Evolutionary conservation across 2,329 filamentous ascomycete genomes (phyloP).

Genomic region (Aspergillus alliaceus): DNA sequence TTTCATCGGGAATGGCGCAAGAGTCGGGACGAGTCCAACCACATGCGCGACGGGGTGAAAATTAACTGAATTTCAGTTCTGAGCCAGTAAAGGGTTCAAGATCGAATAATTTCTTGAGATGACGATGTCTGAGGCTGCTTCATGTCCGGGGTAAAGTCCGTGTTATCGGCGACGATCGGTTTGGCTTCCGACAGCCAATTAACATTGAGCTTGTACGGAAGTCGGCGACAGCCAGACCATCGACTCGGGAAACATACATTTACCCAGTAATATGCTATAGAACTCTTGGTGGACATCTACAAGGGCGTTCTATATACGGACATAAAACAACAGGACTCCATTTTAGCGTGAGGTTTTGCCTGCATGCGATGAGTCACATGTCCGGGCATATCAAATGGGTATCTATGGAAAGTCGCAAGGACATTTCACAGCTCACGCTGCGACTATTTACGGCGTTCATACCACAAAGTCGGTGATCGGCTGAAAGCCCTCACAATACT

Average conservation of each 20-base stretch:
- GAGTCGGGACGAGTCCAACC: neutral
- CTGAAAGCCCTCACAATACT: neutral
- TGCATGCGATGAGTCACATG: neutral
- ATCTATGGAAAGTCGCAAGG: neutral
- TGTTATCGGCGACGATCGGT: neutral
- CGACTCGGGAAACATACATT: no score
- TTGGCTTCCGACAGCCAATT: neutral
- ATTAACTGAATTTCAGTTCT: neutral
- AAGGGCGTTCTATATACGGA: neutral
- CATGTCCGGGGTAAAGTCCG: neutral
- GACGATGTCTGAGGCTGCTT: neutral
- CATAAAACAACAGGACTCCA: no score
- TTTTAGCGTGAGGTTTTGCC: neutral
- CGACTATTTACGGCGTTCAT: neutral
- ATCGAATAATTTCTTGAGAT: neutral
- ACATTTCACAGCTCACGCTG: neutral
- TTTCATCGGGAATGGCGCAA: slow-evolving; percentile 12
- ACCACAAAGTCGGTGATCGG: neutral
- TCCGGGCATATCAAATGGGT: neutral
- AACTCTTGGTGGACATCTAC: neutral
- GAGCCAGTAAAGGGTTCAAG: neutral
- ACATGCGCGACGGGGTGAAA: neutral
- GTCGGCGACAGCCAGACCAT: neutral
- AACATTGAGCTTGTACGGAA: neutral
- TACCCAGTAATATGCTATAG: no score